A percentile compares a stretch with the other conserved stretches of the same genome.
These are phyloP conservation scores for Drechslerella dactyloides DNA, from an alignment of 2,329 filamentous ascomycete genomes.

Conservation along the genomic window DNA sequence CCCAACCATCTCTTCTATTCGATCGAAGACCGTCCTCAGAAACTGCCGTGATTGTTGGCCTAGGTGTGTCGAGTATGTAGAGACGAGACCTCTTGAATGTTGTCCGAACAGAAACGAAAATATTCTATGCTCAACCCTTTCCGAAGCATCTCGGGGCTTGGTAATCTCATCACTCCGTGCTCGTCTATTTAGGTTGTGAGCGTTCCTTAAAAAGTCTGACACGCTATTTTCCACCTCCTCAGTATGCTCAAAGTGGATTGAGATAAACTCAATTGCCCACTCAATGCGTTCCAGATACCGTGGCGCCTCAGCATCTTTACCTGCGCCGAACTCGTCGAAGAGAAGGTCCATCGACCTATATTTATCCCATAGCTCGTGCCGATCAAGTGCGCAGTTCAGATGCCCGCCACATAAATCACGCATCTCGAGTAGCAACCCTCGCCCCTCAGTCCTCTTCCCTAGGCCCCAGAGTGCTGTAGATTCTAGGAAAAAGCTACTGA, in stretches of 20 bases:
- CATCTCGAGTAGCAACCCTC: neutral
- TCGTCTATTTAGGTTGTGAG: neutral
- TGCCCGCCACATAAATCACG: neutral
- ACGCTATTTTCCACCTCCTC: neutral
- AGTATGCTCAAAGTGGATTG: neutral
- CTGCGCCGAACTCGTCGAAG: neutral
- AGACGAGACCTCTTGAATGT: neutral
- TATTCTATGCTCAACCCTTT: neutral
- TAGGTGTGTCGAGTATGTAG: neutral
- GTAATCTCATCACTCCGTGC: neutral
- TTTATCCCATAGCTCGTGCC: neutral
- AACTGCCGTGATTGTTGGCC: neutral
- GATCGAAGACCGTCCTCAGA: neutral
- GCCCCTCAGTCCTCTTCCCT: neutral
- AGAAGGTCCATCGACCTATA: neutral
- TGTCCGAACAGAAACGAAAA: neutral
- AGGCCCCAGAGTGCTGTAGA: neutral
- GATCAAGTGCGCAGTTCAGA: neutral
- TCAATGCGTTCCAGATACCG: neutral
- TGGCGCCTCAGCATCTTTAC: neutral
- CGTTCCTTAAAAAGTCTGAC: neutral
- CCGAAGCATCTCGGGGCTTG: neutral
- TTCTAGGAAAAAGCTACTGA: neutral
- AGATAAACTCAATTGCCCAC: neutral
- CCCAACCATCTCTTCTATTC: neutral